These are phyloP conservation scores for Aspergillus pseudoglaucus DNA, from an alignment of 2,329 filamentous ascomycete genomes.

Conservation along the genomic window DNA sequence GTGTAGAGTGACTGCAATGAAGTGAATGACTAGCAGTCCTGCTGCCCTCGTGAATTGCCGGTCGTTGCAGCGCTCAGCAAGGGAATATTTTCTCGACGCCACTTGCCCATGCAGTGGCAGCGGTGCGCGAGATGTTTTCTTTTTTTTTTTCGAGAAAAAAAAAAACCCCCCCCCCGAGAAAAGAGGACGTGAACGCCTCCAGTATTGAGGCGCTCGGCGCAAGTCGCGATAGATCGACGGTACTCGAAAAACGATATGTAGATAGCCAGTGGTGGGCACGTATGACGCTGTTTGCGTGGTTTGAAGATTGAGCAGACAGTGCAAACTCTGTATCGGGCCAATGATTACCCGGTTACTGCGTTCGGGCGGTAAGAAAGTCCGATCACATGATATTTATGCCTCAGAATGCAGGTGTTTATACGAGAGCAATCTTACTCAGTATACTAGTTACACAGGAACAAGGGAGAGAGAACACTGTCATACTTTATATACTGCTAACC, in stretches of 20 bases:
- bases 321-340: slow-evolving; percentile 31
- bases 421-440: no score
- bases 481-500: not conserved
- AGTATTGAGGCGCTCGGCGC: not conserved
- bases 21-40: not conserved
- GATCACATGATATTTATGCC: not conserved
- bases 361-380: not conserved
- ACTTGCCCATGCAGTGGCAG: no score
- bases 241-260: slow-evolving; percentile 8
- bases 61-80: not conserved
- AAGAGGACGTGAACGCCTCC: not conserved
- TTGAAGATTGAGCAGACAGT: slow-evolving; percentile 36
- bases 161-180: no score
- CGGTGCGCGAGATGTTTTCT: no score
- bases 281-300: slow-evolving; percentile 33
- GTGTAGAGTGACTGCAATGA: not conserved
- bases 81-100: no score
- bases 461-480: no score
- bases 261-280: slow-evolving; percentile 15
- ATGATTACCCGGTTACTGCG: not conserved
- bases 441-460: no score
- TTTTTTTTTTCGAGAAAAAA: no score
- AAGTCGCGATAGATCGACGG: not conserved
- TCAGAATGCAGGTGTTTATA: no score
- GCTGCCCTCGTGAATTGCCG: no score